These are phyloP conservation scores for Diplodia mutila DNA, from an alignment of 2,329 filamentous ascomycete species.

Conservation along the genomic window DNA sequence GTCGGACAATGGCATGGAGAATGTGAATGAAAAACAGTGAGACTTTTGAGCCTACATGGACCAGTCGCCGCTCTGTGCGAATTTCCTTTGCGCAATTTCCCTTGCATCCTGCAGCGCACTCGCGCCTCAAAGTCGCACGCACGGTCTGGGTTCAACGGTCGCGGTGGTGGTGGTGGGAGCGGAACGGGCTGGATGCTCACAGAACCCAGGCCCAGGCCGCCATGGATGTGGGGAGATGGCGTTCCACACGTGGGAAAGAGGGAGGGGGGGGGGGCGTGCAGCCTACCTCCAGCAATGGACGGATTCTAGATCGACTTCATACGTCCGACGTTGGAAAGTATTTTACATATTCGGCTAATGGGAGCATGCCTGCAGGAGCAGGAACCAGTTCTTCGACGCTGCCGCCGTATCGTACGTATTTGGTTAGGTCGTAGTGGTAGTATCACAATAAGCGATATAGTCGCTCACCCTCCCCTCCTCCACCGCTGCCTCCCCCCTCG, in stretches of 20 bases:
- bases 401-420: neutral
- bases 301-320: neutral
- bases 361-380: neutral
- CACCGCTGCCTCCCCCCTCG: neutral
- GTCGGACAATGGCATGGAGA: neutral
- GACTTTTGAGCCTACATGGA: too few relatives aligned
- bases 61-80: too few relatives aligned
- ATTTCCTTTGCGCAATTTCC: too few relatives aligned
- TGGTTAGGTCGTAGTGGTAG: neutral
- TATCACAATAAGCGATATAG: neutral
- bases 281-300: neutral
- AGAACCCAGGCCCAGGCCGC: neutral
- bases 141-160: neutral
- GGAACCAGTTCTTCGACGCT: too few relatives aligned
- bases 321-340: neutral
- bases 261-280: neutral
- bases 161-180: neutral
- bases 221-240: neutral
- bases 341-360: neutral
- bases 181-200: neutral
- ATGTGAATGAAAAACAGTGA: too few relatives aligned
- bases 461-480: neutral
- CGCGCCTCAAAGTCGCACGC: too few relatives aligned
- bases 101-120: neutral
- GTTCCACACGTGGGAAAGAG: neutral